phyloP scores from a whole-genome alignment of 805 yeast species.

The Zygotorulaspora chibaensis region DNA sequence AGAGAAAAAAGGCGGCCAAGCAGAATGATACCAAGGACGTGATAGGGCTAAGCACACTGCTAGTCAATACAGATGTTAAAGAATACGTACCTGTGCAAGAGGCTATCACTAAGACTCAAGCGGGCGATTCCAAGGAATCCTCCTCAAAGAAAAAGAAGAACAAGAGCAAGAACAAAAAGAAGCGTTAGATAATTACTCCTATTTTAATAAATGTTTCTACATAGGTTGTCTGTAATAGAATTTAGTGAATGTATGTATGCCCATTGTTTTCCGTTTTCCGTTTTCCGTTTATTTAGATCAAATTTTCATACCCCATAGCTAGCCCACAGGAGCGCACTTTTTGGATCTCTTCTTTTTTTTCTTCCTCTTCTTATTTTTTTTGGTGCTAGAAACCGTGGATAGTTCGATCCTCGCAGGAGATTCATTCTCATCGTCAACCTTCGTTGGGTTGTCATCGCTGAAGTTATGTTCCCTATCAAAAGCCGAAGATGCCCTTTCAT shows the following conservation, averaged over 20 bases:
- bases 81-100: slow-evolving; percentile 21
- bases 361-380: slow-evolving; percentile 15
- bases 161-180: slow-evolving; percentile 28
- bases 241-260: slow-evolving; percentile 1
- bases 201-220: slow-evolving; percentile 1
- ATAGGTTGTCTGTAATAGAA: slow-evolving; percentile 8
- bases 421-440: not conserved
- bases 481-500: slow-evolving; percentile 35
- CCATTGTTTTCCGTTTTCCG: not conserved
- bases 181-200: slow-evolving; percentile 15
- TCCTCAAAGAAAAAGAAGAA: slow-evolving; percentile 25
- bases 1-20: slow-evolving; percentile 8
- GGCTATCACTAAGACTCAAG: slow-evolving; percentile 8
- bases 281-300: not conserved
- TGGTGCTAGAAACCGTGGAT: slow-evolving; percentile 2
- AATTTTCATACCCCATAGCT: not conserved
- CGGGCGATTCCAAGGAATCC: slow-evolving; percentile 10
- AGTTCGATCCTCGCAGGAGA: not conserved
- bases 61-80: slow-evolving; percentile 29
- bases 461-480: slow-evolving; percentile 33
- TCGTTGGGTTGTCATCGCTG: slow-evolving; percentile 9
- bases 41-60: slow-evolving; percentile 25
- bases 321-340: slow-evolving; percentile 3
- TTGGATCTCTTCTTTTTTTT: slow-evolving; percentile 17
- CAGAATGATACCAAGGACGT: slow-evolving; percentile 18